These are phyloP conservation scores for Closterium sp. DNA, from an alignment of 139 green algal species.

Conservation along the genomic window DNA sequence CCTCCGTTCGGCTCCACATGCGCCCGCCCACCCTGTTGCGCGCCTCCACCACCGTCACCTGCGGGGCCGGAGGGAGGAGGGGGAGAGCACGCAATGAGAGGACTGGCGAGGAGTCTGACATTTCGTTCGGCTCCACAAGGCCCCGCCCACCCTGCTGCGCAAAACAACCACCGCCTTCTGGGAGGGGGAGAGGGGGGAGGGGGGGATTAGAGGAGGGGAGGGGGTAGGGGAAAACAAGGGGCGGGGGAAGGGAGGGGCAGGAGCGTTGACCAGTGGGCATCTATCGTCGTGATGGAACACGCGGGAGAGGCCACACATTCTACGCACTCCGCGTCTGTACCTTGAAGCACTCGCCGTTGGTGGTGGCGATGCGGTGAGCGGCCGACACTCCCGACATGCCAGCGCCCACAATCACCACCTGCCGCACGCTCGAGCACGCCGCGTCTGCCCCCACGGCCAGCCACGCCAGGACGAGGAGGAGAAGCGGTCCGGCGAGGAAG, in stretches of 20 bases:
- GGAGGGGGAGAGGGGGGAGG: neutral
- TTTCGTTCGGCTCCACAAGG: conserved; percentile 63
- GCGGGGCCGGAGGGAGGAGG: neutral
- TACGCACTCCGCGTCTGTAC: too few relatives aligned
- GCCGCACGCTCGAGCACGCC: neutral
- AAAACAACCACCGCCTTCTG: conserved; percentile 72
- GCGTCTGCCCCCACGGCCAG: neutral
- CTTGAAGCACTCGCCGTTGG: conserved; percentile 6
- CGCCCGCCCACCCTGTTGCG: conserved; percentile 73
- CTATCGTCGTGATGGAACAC: too few relatives aligned
- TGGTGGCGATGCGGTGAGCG: neutral
- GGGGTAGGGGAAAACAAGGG: neutral
- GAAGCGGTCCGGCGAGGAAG: too few relatives aligned
- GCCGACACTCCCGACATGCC: neutral
- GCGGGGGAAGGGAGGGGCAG: neutral
- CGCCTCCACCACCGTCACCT: conserved; percentile 76
- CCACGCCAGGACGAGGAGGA: neutral
- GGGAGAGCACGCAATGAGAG: neutral
- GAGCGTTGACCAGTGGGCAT: too few relatives aligned
- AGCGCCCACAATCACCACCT: neutral
- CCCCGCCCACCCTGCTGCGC: conserved; percentile 71
- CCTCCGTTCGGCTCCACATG: conserved; percentile 59
- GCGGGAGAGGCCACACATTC: too few relatives aligned
- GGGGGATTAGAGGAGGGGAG: neutral
- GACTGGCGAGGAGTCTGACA: neutral